Conservation (phyloP, 441 rosid genomes). For the Arabidopsis lyrata region DNA sequence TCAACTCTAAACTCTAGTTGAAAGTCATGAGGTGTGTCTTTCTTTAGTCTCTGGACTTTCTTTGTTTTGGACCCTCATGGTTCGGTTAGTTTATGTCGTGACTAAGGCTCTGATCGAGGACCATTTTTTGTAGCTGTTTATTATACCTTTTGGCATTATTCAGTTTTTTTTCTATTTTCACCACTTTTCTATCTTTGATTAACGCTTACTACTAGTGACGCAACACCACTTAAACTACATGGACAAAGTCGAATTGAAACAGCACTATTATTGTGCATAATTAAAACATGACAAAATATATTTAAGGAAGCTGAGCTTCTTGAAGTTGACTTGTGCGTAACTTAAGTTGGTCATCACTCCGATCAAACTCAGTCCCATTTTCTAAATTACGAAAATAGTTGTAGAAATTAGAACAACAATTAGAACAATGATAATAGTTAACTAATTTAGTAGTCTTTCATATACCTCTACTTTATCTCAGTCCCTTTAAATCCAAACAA, state of each 20-base stretch:
- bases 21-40: constrained; percentile 20
- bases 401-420: neutral
- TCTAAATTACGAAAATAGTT: neutral
- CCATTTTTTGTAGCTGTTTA: constrained; percentile 26
- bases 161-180: constrained; percentile 14
- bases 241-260: neutral
- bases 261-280: neutral
- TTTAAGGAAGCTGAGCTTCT: constrained; percentile 10
- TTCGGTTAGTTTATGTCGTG: constrained; percentile 16
- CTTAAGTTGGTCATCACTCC: constrained; percentile 14
- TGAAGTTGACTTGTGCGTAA: constrained; percentile 35
- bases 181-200: neutral
- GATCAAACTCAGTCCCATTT: constrained; percentile 6
- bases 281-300: neutral
- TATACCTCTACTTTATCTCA: neutral
- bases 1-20: constrained; percentile 1
- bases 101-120: constrained; percentile 5
- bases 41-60: neutral
- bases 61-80: neutral
- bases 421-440: neutral
- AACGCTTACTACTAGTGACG: neutral
- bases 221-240: neutral
- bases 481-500: neutral
- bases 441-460: neutral
- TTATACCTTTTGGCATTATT: constrained; percentile 6